Percentiles rank a stretch among this genome's conserved stretches.
Conservation (phyloP, 371 early-diverging fungal species). For the Lichtheimia ornata region DNA sequence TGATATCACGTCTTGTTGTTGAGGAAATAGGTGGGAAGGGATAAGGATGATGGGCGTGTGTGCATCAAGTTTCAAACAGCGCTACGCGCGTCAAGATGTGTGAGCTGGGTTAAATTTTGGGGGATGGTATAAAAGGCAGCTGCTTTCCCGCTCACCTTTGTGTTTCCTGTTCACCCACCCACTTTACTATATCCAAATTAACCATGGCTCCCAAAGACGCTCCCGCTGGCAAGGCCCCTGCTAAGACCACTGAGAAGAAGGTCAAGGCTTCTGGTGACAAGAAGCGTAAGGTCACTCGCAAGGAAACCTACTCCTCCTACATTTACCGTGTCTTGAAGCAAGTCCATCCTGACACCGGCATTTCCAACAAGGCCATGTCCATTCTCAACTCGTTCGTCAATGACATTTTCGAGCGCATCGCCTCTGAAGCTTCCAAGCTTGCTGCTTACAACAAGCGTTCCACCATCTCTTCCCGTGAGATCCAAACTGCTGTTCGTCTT, state of each 20-base stretch:
- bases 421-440: constrained; percentile 84
- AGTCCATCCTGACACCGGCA: constrained; percentile 95
- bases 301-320: constrained; percentile 90
- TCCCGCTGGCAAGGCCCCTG: constrained; percentile 75
- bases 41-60: background rate
- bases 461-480: constrained; percentile 94
- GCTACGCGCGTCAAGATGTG: background rate
- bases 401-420: constrained; percentile 95
- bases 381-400: constrained; percentile 98
- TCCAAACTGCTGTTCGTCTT: constrained; percentile 93
- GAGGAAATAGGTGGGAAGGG: background rate
- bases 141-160: background rate
- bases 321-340: constrained; percentile 94
- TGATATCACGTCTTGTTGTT: constrained; percentile 9
- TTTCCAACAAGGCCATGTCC: constrained; percentile 98
- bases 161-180: constrained; percentile 4
- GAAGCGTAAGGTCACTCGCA: constrained; percentile 59
- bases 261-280: constrained; percentile 60
- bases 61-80: background rate
- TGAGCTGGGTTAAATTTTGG: background rate
- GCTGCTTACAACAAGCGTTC: constrained; percentile 93
- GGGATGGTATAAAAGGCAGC: constrained; percentile 12
- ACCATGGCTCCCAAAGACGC: constrained; percentile 56
- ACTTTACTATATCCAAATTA: constrained; percentile 17
- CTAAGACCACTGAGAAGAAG: constrained; percentile 61